Percentiles rank a stretch among this genome's conserved stretches.
Conservation (phyloP, 345 rosid genomes). For the Combretum micranthum region DNA sequence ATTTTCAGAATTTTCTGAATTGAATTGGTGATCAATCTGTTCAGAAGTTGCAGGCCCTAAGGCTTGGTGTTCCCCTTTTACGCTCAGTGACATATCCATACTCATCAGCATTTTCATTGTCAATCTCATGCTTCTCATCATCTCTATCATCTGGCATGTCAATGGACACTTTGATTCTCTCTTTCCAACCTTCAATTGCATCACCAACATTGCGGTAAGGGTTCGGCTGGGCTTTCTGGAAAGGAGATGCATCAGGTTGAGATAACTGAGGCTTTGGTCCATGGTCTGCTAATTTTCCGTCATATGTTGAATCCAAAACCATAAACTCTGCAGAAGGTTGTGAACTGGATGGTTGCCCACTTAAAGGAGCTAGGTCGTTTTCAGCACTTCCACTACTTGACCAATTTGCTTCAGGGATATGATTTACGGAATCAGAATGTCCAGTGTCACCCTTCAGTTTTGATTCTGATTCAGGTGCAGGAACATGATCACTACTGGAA, state of each 20-base stretch:
- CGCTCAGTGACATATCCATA: conserved; percentile 65
- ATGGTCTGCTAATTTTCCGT: conserved; percentile 45
- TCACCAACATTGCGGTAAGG: conserved; percentile 78
- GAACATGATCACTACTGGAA: conserved; percentile 22
- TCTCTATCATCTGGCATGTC: conserved; percentile 47
- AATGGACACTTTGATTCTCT: conserved; percentile 62
- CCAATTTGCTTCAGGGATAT: conserved; percentile 41
- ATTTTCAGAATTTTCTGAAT: conserved; percentile 35
- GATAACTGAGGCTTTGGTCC: conserved; percentile 31
- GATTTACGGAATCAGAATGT: conserved; percentile 35
- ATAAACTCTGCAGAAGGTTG: conserved; percentile 29
- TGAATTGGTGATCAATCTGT: conserved; percentile 53
- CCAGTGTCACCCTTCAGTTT: conserved; percentile 40
- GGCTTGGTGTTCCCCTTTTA: conserved; percentile 79
- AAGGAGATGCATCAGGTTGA: conserved; percentile 33
- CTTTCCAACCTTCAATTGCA: conserved; percentile 94
- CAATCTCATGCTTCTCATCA: conserved; percentile 47
- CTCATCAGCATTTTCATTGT: conserved; percentile 68
- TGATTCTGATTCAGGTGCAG: conserved; percentile 44
- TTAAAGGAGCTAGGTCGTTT: conserved; percentile 39
- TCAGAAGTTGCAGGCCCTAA: conserved; percentile 86
- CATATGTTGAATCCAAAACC: conserved; percentile 37
- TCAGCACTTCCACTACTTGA: conserved; percentile 26
- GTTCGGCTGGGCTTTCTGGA: conserved; percentile 51
- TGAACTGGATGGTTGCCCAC: conserved; percentile 41